Percentiles rank a stretch among this genome's conserved stretches.
Conservation (phyloP, 2,329 filamentous ascomycete genomes). For the Phyllosticta capitalensis region DNA sequence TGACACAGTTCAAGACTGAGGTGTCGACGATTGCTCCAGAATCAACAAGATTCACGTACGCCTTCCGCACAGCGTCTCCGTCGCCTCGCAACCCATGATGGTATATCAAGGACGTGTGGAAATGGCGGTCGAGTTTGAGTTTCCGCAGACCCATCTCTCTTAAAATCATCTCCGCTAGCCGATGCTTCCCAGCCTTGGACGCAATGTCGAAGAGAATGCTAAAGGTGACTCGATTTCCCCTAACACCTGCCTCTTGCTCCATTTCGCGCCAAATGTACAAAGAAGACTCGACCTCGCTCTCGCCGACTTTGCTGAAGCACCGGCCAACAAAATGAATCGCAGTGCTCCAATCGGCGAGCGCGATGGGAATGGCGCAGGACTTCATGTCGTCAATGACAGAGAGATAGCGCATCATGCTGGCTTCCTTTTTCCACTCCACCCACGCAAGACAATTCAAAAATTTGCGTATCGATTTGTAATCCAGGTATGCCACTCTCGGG, state of each 20-base stretch:
- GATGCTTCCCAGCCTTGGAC: constrained; percentile 73
- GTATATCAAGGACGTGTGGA: constrained; percentile 73
- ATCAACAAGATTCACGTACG: constrained; percentile 76
- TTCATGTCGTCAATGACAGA: constrained; percentile 77
- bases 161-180: constrained; percentile 74
- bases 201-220: constrained; percentile 88
- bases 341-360: constrained; percentile 66
- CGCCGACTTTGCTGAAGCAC: constrained; percentile 52
- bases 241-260: constrained; percentile 61
- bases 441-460: constrained; percentile 62
- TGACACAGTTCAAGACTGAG: constrained; percentile 75
- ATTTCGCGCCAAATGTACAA: constrained; percentile 81
- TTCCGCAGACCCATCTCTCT: constrained; percentile 67
- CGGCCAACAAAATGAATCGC: constrained; percentile 72
- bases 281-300: constrained; percentile 55
- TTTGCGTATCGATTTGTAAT: constrained; percentile 44
- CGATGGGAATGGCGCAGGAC: constrained; percentile 59
- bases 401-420: constrained; percentile 72
- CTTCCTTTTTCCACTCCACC: constrained; percentile 46
- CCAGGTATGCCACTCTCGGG: constrained; percentile 45
- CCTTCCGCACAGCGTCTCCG: constrained; percentile 60
- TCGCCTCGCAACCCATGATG: constrained; percentile 71
- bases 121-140: constrained; percentile 64
- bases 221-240: constrained; percentile 71
- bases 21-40: constrained; percentile 84